Evolutionary conservation across 345 rosid genomes (phyloP), one percentile per base, ranked within the genome.

Genomic region (Populus ilicifolia): DNA sequence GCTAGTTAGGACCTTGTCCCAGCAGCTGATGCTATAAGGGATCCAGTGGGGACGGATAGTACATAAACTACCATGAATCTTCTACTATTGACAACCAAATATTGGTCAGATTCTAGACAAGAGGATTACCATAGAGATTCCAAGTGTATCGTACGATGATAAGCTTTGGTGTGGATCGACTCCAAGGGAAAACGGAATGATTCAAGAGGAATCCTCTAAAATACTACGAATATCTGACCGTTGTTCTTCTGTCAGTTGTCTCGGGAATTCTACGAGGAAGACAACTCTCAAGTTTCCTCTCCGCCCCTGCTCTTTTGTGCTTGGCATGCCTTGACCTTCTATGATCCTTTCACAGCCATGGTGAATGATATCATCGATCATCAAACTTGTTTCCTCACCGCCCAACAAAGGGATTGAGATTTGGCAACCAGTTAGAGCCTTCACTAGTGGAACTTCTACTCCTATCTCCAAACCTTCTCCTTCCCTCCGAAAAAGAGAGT

Each of bases 271-370:
- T 20, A 81, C 81, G 18, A 74, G 67, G 69, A 77, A 77, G 2
- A 62, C 20, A 16, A 77, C 84, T 39, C 69, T 77, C 46, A 81
- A 56, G 43, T 69, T 62, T 18, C 84, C 98, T 76, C 97, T 88
- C 85, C 74, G 84, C 56, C 89, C 89, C 38, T 73, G 72, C 64
- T 87, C 87, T 78, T 88, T 87, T 0, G 84, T 43, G 46, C 18
- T 84, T 3, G 94, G 90, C 97, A 94, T 94, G 7, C 97, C 97
- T 76, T 90, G 90, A 12, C 88, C 94, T 36, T 71, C 43, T 10
- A 92, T 59, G 36, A 86, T 78, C 74, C 72, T 88, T 39, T 88
- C 77, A 25, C 78, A 85, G 1, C 97, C 96, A 35, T 89, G 95
- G 79, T 86, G 64, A 14, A 94, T 79, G 30, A 93, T 76, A 44